Conservation (phyloP, 2,329 filamentous ascomycete genomes). For the Juglanconis sp. region DNA sequence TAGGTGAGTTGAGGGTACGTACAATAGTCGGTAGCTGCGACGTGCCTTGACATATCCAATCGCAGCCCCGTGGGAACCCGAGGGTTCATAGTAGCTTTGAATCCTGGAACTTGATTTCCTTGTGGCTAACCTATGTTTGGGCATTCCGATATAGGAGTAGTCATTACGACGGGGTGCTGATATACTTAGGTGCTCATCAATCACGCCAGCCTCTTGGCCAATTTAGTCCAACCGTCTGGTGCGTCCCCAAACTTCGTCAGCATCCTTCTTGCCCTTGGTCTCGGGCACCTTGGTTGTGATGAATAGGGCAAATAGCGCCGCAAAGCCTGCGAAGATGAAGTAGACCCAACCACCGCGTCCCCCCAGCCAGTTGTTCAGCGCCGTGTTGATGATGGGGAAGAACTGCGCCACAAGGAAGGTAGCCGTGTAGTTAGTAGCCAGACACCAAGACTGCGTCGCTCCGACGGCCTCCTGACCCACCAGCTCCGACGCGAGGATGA, state of each 20-base stretch:
- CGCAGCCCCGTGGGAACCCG: neutral
- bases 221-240: conserved; percentile 49
- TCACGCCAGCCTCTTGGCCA: neutral
- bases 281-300: conserved; percentile 76
- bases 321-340: conserved; percentile 82
- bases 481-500: conserved; percentile 88
- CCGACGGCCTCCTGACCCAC: conserved; percentile 89
- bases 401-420: conserved; percentile 94
- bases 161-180: neutral
- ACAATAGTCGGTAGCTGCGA: too few species aligned
- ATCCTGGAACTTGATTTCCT: too few species aligned
- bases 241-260: conserved; percentile 88
- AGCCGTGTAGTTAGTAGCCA: conserved; percentile 83
- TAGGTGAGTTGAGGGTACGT: too few species aligned
- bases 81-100: neutral
- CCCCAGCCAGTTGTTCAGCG: conserved; percentile 60
- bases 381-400: conserved; percentile 82
- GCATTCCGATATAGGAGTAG: neutral
- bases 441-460: conserved; percentile 82
- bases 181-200: neutral
- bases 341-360: conserved; percentile 76
- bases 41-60: too few species aligned
- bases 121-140: too few species aligned
- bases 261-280: conserved; percentile 78
- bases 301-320: conserved; percentile 66